phyloP scores from a whole-genome alignment of 2,329 filamentous ascomycete genomes.

The Ascochyta rabiei region DNA sequence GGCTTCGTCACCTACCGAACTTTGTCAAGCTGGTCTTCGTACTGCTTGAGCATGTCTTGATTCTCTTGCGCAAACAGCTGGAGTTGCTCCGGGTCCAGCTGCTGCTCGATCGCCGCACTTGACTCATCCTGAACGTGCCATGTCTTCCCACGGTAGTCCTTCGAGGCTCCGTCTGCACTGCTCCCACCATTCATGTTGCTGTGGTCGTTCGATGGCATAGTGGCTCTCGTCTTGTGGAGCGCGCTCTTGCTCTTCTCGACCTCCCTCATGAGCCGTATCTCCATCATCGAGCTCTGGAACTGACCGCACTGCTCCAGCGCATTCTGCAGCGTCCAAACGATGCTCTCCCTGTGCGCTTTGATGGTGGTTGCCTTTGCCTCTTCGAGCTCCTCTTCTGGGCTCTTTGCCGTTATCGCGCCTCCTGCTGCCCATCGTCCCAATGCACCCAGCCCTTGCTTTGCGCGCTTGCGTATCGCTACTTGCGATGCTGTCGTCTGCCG shows the following conservation, averaged over 20 bases:
- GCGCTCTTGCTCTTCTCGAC: slow-evolving; percentile 89
- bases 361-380: slow-evolving; percentile 72
- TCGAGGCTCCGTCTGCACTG: slow-evolving; percentile 17
- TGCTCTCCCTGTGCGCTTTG: slow-evolving; percentile 75
- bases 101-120: slow-evolving; percentile 55
- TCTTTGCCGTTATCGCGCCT: slow-evolving; percentile 58
- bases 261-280: slow-evolving; percentile 81
- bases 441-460: slow-evolving; percentile 65
- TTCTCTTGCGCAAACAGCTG: slow-evolving; percentile 95
- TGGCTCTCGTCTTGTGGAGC: slow-evolving; percentile 69
- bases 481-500: slow-evolving; percentile 76
- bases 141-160: slow-evolving; percentile 37
- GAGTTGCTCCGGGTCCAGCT: slow-evolving; percentile 81
- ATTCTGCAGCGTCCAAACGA: slow-evolving; percentile 81
- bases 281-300: slow-evolving; percentile 90
- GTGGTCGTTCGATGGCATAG: slow-evolving; percentile 34
- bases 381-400: slow-evolving; percentile 71
- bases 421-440: slow-evolving; percentile 72
- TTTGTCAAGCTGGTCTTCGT: slow-evolving; percentile 92
- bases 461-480: slow-evolving; percentile 73
- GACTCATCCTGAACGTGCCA: slow-evolving; percentile 30
- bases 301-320: slow-evolving; percentile 76
- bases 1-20: slow-evolving; percentile 70
- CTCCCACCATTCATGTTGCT: slow-evolving; percentile 25
- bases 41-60: slow-evolving; percentile 88